Base-by-base conservation (phyloP, 2,329 filamentous ascomycete genomes). In the Plenodomus biglobosus region DNA sequence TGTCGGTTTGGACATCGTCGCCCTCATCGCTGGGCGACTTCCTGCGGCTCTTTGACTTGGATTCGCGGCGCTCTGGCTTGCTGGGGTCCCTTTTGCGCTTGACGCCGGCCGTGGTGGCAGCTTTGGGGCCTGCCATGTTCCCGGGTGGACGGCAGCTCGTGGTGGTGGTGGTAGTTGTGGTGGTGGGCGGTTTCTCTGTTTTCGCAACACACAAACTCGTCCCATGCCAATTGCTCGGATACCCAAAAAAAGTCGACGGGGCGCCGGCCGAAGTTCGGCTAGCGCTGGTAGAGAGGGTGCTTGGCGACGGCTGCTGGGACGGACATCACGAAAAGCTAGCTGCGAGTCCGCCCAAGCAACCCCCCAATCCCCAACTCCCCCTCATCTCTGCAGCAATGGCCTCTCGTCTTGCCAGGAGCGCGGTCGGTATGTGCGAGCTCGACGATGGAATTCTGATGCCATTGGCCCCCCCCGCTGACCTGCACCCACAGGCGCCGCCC, bases 401-500 rank as follows among this genome's bases (percentile, higher is more conserved):
- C 83, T 96, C 90, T 79, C 90, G 92, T 83, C 84, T 97, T 81
- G 90, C 87, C 84, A 91, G 89, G 85, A 92, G 86, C 84, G 90
- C 91, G 80, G 81, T 92, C 80, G 89, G 92, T 97, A 85, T 77
- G 90, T 85, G 62, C 41, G 51, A 53, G 50, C 52, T 53, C 44
- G 30, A 51, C 43, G 53, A 65, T 54, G 52, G 37, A n/a, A 18
- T 42, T 53, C 36, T 56, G 53, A 63, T 66, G 66, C 72, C 73
- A 77, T 78, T 76, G 75, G 64, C 57, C 59, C 55, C 39, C 47
- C 27, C 27, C 8, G 8, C 16, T 53, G 61, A 71, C 70, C 54
- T 69, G 64, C 48, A 58, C 46, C 52, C 53, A 56, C 68, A 95
- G 92, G 90, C 84, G 91, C 91, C 80, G 85, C 88, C 80, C 88